Percentiles rank a stretch among this genome's conserved stretches.
phyloP scores from a whole-genome alignment of 31 red algal genomes.

The Odonthalia washingtoniensis region DNA sequence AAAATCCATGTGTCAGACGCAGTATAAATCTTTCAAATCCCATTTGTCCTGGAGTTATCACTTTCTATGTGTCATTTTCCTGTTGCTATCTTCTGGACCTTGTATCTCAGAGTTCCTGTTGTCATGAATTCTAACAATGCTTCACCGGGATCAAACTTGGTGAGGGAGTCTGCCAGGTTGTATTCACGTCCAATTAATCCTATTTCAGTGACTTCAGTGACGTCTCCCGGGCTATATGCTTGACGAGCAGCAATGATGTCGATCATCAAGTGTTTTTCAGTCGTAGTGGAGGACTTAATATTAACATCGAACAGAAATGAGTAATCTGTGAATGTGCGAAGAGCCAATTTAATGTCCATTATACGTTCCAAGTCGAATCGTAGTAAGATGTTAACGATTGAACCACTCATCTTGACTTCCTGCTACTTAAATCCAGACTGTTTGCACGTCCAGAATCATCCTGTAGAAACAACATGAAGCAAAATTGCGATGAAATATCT shows the following conservation, averaged over 20 bases:
- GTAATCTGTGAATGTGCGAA: constrained; percentile 39
- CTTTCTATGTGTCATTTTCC: too few relatives aligned
- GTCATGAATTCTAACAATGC: too few relatives aligned
- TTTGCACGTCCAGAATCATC: not conserved
- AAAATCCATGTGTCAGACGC: too few relatives aligned
- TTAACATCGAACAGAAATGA: constrained; percentile 28
- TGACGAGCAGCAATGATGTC: not conserved
- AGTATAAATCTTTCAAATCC: too few relatives aligned
- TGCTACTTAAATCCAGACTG: constrained; percentile 11
- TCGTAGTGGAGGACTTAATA: constrained; percentile 6
- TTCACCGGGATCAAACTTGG: constrained; percentile 4
- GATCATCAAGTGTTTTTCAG: constrained; percentile 27
- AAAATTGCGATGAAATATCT: constrained; percentile 7
- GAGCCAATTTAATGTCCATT: not conserved
- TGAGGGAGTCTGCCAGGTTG: constrained; percentile 37
- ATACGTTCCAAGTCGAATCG: constrained; percentile 22
- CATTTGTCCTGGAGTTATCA: too few relatives aligned
- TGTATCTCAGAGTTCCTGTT: too few relatives aligned
- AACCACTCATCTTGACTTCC: constrained; percentile 1
- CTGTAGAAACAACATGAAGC: constrained; percentile 15
- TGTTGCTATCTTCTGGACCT: too few relatives aligned
- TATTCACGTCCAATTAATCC: constrained; percentile 26
- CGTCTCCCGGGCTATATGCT: constrained; percentile 3
- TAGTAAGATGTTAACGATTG: not conserved
- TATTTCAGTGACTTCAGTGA: constrained; percentile 18